Evolutionary conservation across 805 yeast species (phyloP).

Genomic region (Middelhovenomyces tepae): DNA sequence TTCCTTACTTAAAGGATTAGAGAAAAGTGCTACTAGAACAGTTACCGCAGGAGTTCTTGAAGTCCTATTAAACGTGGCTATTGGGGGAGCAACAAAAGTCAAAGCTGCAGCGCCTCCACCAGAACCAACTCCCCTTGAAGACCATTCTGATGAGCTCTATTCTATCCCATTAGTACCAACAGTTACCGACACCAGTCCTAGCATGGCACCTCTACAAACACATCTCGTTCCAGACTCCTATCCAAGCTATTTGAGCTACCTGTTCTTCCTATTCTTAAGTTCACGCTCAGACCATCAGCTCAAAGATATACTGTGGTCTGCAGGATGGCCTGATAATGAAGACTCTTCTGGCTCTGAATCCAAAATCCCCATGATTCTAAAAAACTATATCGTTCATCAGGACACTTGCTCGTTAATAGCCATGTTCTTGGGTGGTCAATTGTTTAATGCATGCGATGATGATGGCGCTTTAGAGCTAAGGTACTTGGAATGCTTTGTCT

Average conservation of each 20-base stretch:
- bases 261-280: slow-evolving; percentile 19
- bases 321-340: slow-evolving; percentile 21
- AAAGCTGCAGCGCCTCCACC: not conserved
- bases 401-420: too few relatives aligned
- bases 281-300: slow-evolving; percentile 17
- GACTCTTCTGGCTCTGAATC: too few relatives aligned
- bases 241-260: slow-evolving; percentile 17
- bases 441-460: slow-evolving; percentile 15
- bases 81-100: not conserved
- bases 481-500: slow-evolving; percentile 14
- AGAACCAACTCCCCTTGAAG: not conserved
- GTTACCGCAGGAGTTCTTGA: slow-evolving; percentile 1
- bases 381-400: too few relatives aligned
- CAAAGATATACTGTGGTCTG: slow-evolving; percentile 19
- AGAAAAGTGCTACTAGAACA: slow-evolving; percentile 15
- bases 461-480: slow-evolving; percentile 17
- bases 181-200: not conserved
- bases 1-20: slow-evolving; percentile 18
- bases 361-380: too few relatives aligned
- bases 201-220: too few relatives aligned
- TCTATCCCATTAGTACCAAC: not conserved
- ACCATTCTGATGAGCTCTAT: not conserved
- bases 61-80: not conserved
- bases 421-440: slow-evolving; percentile 18
- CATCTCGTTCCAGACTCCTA: not conserved